Evolutionary conservation across 371 early-diverging fungal species (phyloP).

Genomic region (Actinomortierella wolfii): DNA sequence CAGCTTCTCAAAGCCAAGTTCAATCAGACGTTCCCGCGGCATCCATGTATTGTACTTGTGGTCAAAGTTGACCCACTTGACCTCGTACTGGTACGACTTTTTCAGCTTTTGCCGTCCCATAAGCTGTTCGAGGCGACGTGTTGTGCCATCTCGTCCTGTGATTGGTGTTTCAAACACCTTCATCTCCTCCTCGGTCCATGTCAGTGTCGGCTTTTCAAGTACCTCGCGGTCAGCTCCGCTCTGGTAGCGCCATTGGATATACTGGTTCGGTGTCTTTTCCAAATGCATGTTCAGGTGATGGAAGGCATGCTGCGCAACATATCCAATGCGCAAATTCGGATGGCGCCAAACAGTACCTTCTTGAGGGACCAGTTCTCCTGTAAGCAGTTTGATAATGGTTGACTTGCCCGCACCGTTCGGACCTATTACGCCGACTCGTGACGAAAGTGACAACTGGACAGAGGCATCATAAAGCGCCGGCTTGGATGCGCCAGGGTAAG

Average conservation of each 20-base stretch:
- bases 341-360: conserved; percentile 78
- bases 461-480: conserved; percentile 60
- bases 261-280: conserved; percentile 81
- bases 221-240: conserved; percentile 84
- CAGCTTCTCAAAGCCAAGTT: conserved; percentile 76
- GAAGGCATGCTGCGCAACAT: conserved; percentile 91
- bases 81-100: conserved; percentile 84
- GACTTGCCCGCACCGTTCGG: conserved; percentile 82
- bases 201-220: conserved; percentile 61
- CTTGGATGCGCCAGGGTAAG: conserved; percentile 63
- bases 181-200: conserved; percentile 29
- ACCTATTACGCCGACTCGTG: conserved; percentile 76
- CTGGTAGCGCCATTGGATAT: conserved; percentile 87
- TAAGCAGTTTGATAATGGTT: conserved; percentile 85
- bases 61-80: conserved; percentile 76
- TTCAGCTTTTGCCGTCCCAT: conserved; percentile 79
- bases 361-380: conserved; percentile 73
- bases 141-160: conserved; percentile 54
- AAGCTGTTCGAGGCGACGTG: conserved; percentile 38
- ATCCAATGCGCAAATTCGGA: conserved; percentile 82
- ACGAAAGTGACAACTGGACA: conserved; percentile 66
- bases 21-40: conserved; percentile 70
- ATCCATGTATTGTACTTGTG: conserved; percentile 78
- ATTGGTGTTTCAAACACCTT: conserved; percentile 41
- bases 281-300: conserved; percentile 84